Evolutionary conservation across 2,329 filamentous ascomycete genomes (phyloP), one percentile per base, ranked within the genome.

Genomic region (Aspergillus aculeatinus): DNA sequence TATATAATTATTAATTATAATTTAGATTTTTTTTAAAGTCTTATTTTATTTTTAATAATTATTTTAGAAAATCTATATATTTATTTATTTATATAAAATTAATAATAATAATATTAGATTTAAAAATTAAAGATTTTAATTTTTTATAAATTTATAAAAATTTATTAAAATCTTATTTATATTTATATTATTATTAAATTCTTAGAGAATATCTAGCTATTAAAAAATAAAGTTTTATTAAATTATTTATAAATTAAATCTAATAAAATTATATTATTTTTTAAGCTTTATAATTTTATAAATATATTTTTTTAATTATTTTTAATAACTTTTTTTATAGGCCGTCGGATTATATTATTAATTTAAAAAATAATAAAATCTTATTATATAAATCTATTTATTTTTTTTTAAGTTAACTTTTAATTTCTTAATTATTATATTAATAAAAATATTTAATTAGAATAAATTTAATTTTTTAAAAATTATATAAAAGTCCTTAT

Each of bases 381-480:
- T 14, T 23, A 19, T 48, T 35, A 7, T 31, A 55, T 31, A 55
- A 2, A 21, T 5, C 35, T 12, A 51, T 55, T 19, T 55, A 55
- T 35, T 2, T 23, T 14, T n/a, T 55, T 2, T 4, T 7, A 55
- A 48, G 14, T 12, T 29, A 27, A 55, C 25, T 5, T 55, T 5
- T 25, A 55, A 27, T 19, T 25, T 25, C 5, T 55, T 27, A 33
- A 55, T 19, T 3, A 48, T 21, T 55, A 55, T 55, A 55, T 55
- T 55, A 48, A 55, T 27, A 35, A 52, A 48, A 55, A 55, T 39
- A 1, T 55, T 5, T 29, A 35, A 48, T 19, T 48, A 48, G 3
- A 48, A 1, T 31, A 47, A 47, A 47, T 55, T 48, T 48, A 48
- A 55, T 55, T 6, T 55, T 55, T 33, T 29, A 52, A 52, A 19